Base-by-base conservation (phyloP, 1,284 basidiomycete species). In the Cryptococcus jaspeensis region DNA sequence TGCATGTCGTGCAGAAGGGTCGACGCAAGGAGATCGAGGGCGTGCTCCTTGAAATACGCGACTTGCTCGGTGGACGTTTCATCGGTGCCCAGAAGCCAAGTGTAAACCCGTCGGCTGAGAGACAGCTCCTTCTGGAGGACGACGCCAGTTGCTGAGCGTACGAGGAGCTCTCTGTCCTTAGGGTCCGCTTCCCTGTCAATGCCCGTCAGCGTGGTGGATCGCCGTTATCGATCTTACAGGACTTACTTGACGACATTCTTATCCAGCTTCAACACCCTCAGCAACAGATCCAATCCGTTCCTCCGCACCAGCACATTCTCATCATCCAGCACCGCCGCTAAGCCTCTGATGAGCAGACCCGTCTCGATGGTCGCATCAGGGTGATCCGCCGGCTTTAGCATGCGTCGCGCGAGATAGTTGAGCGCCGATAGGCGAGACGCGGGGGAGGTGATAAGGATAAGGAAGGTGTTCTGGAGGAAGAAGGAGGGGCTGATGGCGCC, bases 381-480 rank as follows among this genome's bases (percentile, higher is more conserved):
- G 4, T 56, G 50, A 9, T 64, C 60, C 2, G 65, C 60, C 0
- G 70, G 52, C 53, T 69, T 48, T 5, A 90, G 89, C 65, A 98
- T 75, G 35, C 91, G 83, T 20, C 90, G 84, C 9, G 87, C 82
- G 16, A 99, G 83, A 72, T 90, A 93, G 74, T 92, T 95, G 40
- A 98, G 80, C 0, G 93, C 86, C 0, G 92, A 88, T 18, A 90
- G 88, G 39, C 96, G 85, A 13, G 89, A 87, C 7, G 86, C 82
- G 0, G 93, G 88, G n/a, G 88, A 87, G 0, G 92, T 94, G 55
- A 98, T 82, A 82, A 98, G 88, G 50, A 91, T 84, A 23, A 98
- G 82, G 89, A 94, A 98, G 40, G 98, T 81, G 65, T 92, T 97
- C 74, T 97, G 92, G 65, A 96, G 84, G 81, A 98, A 98, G 80